Percentiles rank a stretch among this genome's conserved stretches.
Conservation (phyloP, 2,329 filamentous ascomycete genomes). For the Diaporthe ilicicola region DNA sequence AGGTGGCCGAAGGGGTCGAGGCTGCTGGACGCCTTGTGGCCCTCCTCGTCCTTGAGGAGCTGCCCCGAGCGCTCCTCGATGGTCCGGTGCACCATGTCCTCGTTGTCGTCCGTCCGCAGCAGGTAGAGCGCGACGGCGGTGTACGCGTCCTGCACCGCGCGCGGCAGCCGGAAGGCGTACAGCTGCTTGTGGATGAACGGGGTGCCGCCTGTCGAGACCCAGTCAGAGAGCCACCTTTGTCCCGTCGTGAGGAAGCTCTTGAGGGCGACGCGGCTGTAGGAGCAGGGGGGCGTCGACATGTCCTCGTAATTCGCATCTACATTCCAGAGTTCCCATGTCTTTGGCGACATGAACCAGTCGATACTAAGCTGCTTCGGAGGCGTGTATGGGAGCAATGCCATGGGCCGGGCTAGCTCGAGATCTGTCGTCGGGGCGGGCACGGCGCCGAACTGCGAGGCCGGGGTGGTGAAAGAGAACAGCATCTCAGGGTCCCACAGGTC, state of each 20-base stretch:
- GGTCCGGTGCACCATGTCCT: constrained; percentile 32
- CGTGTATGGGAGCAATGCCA: neutral
- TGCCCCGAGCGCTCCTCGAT: constrained; percentile 27
- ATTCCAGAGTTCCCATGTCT: neutral
- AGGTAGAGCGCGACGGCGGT: constrained; percentile 5
- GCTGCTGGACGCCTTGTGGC: constrained; percentile 16
- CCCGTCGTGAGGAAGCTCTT: neutral
- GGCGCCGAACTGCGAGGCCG: neutral
- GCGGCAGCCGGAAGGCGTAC: constrained; percentile 35
- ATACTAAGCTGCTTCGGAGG: neutral
- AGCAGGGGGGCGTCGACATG: neutral
- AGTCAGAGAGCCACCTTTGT: constrained; percentile 37
- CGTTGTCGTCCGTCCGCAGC: neutral
- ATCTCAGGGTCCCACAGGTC: constrained; percentile 15
- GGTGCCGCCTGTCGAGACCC: constrained; percentile 38
- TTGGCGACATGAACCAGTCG: constrained; percentile 29
- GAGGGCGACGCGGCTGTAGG: neutral
- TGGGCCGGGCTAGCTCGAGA: neutral
- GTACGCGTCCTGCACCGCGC: constrained; percentile 31
- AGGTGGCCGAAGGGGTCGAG: constrained; percentile 24
- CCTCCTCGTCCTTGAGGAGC: constrained; percentile 18
- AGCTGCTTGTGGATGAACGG: constrained; percentile 40
- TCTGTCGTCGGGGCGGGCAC: neutral
- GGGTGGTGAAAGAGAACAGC: neutral
- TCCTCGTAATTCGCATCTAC: neutral